Conservation (phyloP, 495 filamentous ascomycete genomes). For the Talaromyces borbonicus region DNA sequence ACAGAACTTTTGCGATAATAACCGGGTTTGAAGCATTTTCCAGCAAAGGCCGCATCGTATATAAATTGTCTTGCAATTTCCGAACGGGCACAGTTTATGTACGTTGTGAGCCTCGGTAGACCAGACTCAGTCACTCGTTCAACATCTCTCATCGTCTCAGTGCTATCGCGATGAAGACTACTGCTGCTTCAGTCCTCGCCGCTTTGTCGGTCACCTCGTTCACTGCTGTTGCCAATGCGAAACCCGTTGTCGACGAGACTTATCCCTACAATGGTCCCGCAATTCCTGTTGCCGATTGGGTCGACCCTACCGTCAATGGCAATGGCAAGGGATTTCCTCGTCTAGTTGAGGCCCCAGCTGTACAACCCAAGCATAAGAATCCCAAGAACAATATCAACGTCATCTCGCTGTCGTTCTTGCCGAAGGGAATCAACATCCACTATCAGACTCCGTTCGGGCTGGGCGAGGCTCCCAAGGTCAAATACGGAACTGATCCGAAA, state of each 20-base stretch:
- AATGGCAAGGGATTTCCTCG: conserved; percentile 44
- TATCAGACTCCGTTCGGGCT: conserved; percentile 47
- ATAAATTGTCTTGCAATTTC: too few relatives aligned
- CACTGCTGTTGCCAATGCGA: conserved; percentile 12
- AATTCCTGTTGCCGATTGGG: conserved; percentile 41
- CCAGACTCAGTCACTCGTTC: neutral
- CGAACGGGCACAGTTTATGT: too few relatives aligned
- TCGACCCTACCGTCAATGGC: conserved; percentile 38
- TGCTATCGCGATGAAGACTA: conserved; percentile 7
- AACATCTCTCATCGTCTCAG: too few relatives aligned
- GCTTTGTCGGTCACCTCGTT: conserved; percentile 11
- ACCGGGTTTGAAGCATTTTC: too few relatives aligned
- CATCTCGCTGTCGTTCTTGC: conserved; percentile 39
- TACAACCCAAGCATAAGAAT: conserved; percentile 28
- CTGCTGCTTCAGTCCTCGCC: conserved; percentile 10
- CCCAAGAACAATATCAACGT: conserved; percentile 47
- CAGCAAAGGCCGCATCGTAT: too few relatives aligned
- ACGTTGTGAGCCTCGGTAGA: too few relatives aligned
- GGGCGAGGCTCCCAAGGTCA: conserved; percentile 26
- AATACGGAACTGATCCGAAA: conserved; percentile 26
- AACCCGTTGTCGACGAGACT: conserved; percentile 24
- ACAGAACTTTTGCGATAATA: too few relatives aligned
- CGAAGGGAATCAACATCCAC: conserved; percentile 41
- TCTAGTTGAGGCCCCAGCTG: conserved; percentile 45
- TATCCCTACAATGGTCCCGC: conserved; percentile 39